Evolutionary conservation across 2,329 filamentous ascomycete species (phyloP).

Genomic region (Diaporthe batatas): DNA sequence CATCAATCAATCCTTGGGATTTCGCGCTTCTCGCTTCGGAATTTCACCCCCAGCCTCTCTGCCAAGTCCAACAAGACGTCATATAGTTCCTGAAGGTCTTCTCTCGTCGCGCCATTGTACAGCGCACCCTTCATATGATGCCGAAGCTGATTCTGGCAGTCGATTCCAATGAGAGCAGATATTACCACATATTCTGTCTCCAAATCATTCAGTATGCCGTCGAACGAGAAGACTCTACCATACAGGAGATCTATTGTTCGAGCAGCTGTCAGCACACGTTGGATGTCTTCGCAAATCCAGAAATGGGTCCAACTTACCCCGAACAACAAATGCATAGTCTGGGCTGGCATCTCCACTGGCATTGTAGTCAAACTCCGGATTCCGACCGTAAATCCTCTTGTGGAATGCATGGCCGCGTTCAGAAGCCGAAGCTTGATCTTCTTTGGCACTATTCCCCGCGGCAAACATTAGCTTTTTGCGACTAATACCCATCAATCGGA

Average conservation of each 20-base stretch:
- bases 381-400: slow-evolving; percentile 10
- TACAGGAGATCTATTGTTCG: neutral
- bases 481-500: neutral
- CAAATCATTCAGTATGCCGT: slow-evolving; percentile 3
- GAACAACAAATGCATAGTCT: slow-evolving; percentile 18
- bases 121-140: slow-evolving; percentile 4
- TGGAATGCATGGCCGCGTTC: slow-evolving; percentile 9
- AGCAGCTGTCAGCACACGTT: neutral
- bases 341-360: slow-evolving; percentile 4
- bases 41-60: neutral
- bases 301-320: neutral
- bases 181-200: slow-evolving; percentile 3
- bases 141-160: neutral
- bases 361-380: slow-evolving; percentile 15
- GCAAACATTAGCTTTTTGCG: neutral
- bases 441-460: neutral
- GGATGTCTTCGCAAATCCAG: neutral
- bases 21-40: neutral
- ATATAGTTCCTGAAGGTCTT: neutral
- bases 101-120: slow-evolving; percentile 9
- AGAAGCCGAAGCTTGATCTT: neutral
- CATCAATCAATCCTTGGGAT: slow-evolving; percentile 9
- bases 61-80: slow-evolving; percentile 1
- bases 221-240: neutral
- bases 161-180: neutral